Base-by-base conservation (phyloP, 176 grass and related monocot species). In the Avena insularis region DNA sequence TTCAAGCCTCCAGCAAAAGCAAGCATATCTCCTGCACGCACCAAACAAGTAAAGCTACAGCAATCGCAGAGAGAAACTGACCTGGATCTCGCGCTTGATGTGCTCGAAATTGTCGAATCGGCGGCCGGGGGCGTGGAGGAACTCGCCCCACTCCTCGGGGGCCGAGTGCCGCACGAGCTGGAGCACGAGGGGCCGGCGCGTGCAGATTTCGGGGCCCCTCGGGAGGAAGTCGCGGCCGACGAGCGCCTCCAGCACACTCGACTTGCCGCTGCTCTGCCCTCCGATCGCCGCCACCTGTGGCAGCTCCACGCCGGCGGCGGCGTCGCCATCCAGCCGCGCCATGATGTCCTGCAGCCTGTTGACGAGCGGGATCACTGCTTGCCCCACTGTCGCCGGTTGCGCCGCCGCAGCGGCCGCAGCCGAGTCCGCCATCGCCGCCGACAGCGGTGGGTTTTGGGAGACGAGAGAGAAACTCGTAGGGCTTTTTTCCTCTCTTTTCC, bases 191-290 rank as follows among this genome's bases (percentile, higher is more conserved):
- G 96, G 96, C 2, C 93, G 87, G 59, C 96, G 93, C 11, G 96
- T 98, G 71, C 92, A 95, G 89, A 93, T 92, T 62, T 93, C 91
- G 19, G 91, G 82, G 19, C 96, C 96, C 48, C 96, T 87, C 14
- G 96, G 93, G 35, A 98, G 87, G 79, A 98, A 98, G 71, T 98
- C 96, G 51, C 92, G 90, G 27, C 96, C 94, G 15, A 95, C 93
- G 71, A 98, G 93, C 58, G 96, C 92, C 79, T 98, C 93, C 75
- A 96, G 80, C 64, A 98, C 96, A 64, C 96, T 98, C 49, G 96
- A 96, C 82, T 98, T 98, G 62, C 96, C 93, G 89, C 96, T 98
- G 82, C 96, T 95, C 90, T 96, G 96, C 75, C 92, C 88, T 43
- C 96, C 96, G 54, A 98, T 90, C 47, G 92, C 93, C 9, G 87